These are phyloP conservation scores for Mycena vulgaris DNA, from an alignment of 768 basidiomycete species.

Conservation along the genomic window DNA sequence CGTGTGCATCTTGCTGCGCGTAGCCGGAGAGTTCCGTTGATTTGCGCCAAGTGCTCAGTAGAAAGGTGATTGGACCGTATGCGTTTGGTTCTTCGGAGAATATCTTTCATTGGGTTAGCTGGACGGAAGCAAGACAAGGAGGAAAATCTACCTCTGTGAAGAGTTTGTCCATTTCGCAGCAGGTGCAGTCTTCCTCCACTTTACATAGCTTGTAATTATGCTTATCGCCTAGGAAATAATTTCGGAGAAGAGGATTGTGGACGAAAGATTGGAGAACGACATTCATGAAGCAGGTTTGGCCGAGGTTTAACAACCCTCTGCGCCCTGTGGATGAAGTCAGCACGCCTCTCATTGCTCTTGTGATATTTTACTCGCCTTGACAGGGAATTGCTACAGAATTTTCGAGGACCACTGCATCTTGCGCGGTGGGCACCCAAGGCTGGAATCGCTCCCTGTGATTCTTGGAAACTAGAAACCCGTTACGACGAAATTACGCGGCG, in stretches of 20 bases:
- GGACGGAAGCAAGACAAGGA: not conserved
- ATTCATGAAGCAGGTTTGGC: slow-evolving; percentile 95
- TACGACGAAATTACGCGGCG: not conserved
- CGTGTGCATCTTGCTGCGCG: slow-evolving; percentile 95
- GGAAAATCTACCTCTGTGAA: slow-evolving; percentile 75
- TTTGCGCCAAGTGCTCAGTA: slow-evolving; percentile 87
- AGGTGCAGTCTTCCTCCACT: slow-evolving; percentile 77
- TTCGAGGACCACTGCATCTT: slow-evolving; percentile 63
- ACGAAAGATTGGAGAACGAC: slow-evolving; percentile 91
- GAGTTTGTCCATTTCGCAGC: slow-evolving; percentile 94
- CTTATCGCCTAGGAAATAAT: slow-evolving; percentile 92
- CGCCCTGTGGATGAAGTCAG: slow-evolving; percentile 63
- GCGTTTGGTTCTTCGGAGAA: slow-evolving; percentile 73
- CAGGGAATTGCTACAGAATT: slow-evolving; percentile 72
- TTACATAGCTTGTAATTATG: slow-evolving; percentile 86
- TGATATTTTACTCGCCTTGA: slow-evolving; percentile 68
- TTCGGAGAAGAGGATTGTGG: slow-evolving; percentile 90
- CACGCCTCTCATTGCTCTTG: not conserved
- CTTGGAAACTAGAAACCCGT: slow-evolving; percentile 18
- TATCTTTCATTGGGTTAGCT: slow-evolving; percentile 53
- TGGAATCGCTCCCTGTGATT: slow-evolving; percentile 61
- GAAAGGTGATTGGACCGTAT: slow-evolving; percentile 86
- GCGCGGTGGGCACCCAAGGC: slow-evolving; percentile 62
- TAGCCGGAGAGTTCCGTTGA: slow-evolving; percentile 91
- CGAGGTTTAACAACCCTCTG: slow-evolving; percentile 89